Evolutionary conservation across 2,329 filamentous ascomycete genomes (phyloP), one percentile per base, ranked within the genome.

Genomic region (Botrytis galanthina): DNA sequence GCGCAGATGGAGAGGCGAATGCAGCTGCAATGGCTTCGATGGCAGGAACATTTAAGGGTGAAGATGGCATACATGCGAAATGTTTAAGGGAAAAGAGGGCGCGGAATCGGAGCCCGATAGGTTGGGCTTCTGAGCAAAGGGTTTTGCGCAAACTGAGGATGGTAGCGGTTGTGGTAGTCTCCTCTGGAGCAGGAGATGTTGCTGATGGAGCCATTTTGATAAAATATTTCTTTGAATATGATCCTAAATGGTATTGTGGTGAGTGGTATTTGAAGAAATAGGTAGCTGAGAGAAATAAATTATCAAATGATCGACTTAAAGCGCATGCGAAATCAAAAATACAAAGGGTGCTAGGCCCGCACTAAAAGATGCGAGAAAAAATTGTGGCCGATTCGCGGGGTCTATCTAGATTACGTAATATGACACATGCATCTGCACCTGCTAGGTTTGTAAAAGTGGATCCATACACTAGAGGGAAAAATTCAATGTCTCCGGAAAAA

Each of bases 1-100:
- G 87, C 4, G 94, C 95, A 7, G 95, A 98, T 0, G 93, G 91
- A 4, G 95, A 97, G 0, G 86, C 80, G 78, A 99, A 96, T 2
- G 87, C 95, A 12, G 94, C 94, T 3, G 95, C 94, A 78, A 99
- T 99, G 60, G 96, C 95, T 73, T 91, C 87, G 78, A 92, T 89
- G 68, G 90, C 89, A 12, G 90, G 84, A 29, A 85, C 83, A 1
- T 88, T 88, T 76, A 89, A 84, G 60, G 85, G 82, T 42, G 85
- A 87, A 59, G 87, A 87, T 54, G 87, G 82, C 76, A 91, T 88
- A 74, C 89, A 91, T 66, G 96, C 95, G 75, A 98, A 86, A 82
- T 98, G 93, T 85, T 99, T 99, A 75, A 99, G 90, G 29, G 95
- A 98, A 86, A 99, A 99, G 78, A 99, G 92, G 61, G 96, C 95